Evolutionary conservation across 169 alveolate species (phyloP).

Genomic region (Plasmodium knowlesi): DNA sequence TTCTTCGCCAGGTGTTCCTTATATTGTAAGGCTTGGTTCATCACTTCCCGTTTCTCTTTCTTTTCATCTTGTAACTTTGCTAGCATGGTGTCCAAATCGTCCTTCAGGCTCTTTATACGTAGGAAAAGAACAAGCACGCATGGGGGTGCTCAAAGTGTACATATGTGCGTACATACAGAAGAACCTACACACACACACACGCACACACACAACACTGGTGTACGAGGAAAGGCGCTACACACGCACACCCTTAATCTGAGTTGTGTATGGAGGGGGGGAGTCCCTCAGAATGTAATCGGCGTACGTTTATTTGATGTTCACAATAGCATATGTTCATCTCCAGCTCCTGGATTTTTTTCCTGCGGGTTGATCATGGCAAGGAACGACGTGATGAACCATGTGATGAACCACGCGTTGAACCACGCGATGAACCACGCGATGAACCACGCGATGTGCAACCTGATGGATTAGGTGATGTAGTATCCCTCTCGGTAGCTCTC

Average conservation of each 20-base stretch:
- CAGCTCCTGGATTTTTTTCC: slow-evolving; percentile 55
- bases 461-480: neutral
- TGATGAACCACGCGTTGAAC: neutral
- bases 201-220: too few species aligned
- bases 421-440: neutral
- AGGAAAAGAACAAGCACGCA: neutral
- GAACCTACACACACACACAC: neutral
- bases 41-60: slow-evolving; percentile 22
- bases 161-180: neutral
- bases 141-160: neutral
- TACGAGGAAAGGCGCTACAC: too few species aligned
- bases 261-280: neutral
- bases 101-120: slow-evolving; percentile 26
- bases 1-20: slow-evolving; percentile 34
- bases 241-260: neutral
- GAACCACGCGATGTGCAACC: neutral
- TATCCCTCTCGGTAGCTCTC: neutral
- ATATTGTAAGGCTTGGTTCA: slow-evolving; percentile 14
- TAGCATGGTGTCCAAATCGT: slow-evolving; percentile 12
- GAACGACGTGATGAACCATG: neutral
- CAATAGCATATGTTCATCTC: slow-evolving; percentile 57
- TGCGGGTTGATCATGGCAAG: neutral
- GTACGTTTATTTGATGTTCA: slow-evolving; percentile 66
- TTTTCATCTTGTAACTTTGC: slow-evolving; percentile 8
- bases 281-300: neutral